Evolutionary conservation across 108 stramenopile species (phyloP).

Genomic region (Parmales sp.): DNA sequence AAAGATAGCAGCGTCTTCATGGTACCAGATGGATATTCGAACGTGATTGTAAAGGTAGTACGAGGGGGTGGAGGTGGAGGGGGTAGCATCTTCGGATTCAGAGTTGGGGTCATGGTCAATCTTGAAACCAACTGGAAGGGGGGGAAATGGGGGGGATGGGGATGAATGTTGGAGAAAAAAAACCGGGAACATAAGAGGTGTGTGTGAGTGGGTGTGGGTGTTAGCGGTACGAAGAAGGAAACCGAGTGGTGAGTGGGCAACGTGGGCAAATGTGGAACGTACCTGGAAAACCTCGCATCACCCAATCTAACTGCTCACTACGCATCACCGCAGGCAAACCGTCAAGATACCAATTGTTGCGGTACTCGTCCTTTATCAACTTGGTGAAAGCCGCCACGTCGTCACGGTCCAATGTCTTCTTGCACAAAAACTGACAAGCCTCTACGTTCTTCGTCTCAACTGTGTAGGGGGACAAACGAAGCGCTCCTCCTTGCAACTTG

Average conservation of each 20-base stretch:
- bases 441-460: constrained; percentile 15
- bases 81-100: too few species aligned
- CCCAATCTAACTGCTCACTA: constrained; percentile 36
- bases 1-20: constrained; percentile 43
- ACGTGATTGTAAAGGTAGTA: constrained; percentile 79
- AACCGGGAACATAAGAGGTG: background rate
- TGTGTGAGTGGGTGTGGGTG: too few species aligned
- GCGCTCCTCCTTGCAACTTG: constrained; percentile 37
- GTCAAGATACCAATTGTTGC: constrained; percentile 75
- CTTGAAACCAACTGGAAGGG: too few species aligned
- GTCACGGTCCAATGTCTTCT: constrained; percentile 4
- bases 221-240: too few species aligned
- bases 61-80: too few species aligned
- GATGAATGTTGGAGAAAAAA: background rate
- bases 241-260: background rate
- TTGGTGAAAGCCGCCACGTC: constrained; percentile 44
- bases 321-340: constrained; percentile 64
- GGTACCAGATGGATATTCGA: constrained; percentile 73
- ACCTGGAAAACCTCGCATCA: background rate
- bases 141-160: too few species aligned
- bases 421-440: constrained; percentile 23
- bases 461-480: constrained; percentile 31
- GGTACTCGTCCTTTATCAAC: constrained; percentile 87
- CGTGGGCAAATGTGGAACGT: background rate
- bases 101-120: too few species aligned